Conservation (phyloP, 2,329 filamentous ascomycete species). For the Spiromastix sp. region DNA sequence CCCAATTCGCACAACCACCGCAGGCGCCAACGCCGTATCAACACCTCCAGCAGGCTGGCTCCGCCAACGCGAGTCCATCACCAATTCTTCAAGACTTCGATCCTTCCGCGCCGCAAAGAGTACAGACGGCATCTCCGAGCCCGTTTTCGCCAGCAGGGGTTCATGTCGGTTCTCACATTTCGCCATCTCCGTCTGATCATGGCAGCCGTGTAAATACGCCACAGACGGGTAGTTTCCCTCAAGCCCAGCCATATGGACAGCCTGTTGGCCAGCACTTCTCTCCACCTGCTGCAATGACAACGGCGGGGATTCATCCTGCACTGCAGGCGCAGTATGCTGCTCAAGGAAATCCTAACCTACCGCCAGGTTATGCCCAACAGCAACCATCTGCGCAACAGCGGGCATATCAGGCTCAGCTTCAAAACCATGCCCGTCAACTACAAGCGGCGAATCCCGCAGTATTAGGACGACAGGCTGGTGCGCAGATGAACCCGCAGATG, state of each 20-base stretch:
- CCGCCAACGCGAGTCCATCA: constrained; percentile 78
- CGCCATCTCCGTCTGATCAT: constrained; percentile 67
- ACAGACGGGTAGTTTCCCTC: constrained; percentile 61
- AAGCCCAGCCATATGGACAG: constrained; percentile 32
- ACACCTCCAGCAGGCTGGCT: constrained; percentile 71
- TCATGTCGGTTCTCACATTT: constrained; percentile 62
- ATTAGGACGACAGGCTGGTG: constrained; percentile 22
- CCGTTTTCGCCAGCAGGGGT: constrained; percentile 71
- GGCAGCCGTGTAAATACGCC: constrained; percentile 56
- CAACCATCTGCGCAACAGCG: constrained; percentile 55
- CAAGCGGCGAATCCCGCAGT: constrained; percentile 31
- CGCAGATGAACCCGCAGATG: constrained; percentile 12
- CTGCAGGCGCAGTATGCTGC: constrained; percentile 38
- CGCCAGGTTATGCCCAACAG: constrained; percentile 39
- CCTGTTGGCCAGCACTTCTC: constrained; percentile 34
- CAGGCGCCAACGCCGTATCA: constrained; percentile 61
- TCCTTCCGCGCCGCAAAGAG: constrained; percentile 60
- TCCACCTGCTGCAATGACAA: constrained; percentile 28
- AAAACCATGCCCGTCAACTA: constrained; percentile 61
- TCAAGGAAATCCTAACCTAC: constrained; percentile 27
- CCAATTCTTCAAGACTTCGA: constrained; percentile 73
- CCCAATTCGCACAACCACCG: constrained; percentile 48
- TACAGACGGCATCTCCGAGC: constrained; percentile 86
- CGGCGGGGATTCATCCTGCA: constrained; percentile 28
- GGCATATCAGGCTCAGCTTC: constrained; percentile 72